These are phyloP conservation scores for Diaporthe eres DNA, from an alignment of 2,329 filamentous ascomycete genomes.

Conservation along the genomic window DNA sequence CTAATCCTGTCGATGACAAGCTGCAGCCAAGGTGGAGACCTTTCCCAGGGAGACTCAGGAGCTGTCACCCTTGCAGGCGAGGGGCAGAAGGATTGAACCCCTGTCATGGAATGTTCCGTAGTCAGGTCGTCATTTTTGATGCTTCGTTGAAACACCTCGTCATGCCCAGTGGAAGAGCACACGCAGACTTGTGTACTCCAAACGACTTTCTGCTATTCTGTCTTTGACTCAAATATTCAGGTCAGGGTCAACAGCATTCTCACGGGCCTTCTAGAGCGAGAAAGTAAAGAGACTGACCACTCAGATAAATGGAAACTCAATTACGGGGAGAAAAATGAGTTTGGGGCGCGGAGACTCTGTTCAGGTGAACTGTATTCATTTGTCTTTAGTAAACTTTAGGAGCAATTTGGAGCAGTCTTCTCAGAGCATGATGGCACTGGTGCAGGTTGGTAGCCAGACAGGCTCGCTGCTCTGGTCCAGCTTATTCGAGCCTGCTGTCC, in stretches of 20 bases:
- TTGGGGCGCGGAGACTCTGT: too few relatives aligned
- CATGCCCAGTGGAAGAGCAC: neutral
- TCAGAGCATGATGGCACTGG: too few relatives aligned
- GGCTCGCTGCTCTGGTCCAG: neutral
- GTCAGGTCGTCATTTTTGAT: neutral
- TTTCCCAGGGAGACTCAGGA: neutral
- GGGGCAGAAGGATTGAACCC: slow-evolving; percentile 2
- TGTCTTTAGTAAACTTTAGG: too few relatives aligned
- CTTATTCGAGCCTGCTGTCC: too few relatives aligned
- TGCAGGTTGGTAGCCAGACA: too few relatives aligned
- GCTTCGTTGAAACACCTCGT: neutral
- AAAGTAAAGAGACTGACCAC: neutral
- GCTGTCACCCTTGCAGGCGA: slow-evolving; percentile 20
- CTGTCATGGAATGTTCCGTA: neutral
- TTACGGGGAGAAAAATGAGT: neutral
- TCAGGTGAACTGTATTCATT: neutral
- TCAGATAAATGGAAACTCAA: neutral
- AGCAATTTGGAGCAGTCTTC: too few relatives aligned
- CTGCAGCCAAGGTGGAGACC: neutral
- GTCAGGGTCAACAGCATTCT: too few relatives aligned
- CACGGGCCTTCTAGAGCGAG: too few relatives aligned
- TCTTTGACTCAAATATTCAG: neutral
- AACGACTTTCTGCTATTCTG: neutral
- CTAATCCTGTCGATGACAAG: neutral
- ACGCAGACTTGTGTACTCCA: neutral